Base-by-base conservation (phyloP, 352 stramenopile species). In the Phytopythium mirpurense region DNA sequence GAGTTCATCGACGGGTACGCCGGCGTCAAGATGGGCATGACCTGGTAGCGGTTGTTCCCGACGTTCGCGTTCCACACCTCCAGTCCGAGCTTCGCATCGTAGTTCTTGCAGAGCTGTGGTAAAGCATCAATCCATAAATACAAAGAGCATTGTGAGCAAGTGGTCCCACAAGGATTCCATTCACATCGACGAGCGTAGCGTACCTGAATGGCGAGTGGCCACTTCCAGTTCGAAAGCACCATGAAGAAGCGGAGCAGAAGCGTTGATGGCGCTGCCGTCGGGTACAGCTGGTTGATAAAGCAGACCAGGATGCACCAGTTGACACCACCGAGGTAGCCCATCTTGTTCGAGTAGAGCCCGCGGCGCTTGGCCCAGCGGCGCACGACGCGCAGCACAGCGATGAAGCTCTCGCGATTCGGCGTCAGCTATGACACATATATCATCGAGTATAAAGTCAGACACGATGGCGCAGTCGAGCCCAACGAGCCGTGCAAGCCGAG, bases 1-100 rank as follows among this genome's bases (percentile, higher is more conserved):
- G 96, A 99, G 74, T 99, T 99, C 97, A 99, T 99, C 26, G 86
- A 97, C 41, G 97, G 97, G 72, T 99, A 99, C 48, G 94, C 95
- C 5, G 97, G 97, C 23, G 97, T 99, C 56, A 99, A 74, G 51
- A 99, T 99, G 24, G 97, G 97, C 96, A 99, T 99, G 18, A 98
- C 74, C 68, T 99, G 95, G 54, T 37, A 83, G 72, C 74, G 72
- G 61, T 95, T 95, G 65, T 87, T 84, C 35, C 85, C 85, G 7
- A 74, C 65, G 52, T 92, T 95, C 24, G 85, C 83, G 51, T 95
- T 95, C 85, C 85, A 95, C n/a, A 95, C 67, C 31, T 95, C 85
- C 5, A 95, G 61, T 6, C 83, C 83, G 23, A 95, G 76, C 49
- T 94, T 93, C 7, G 83, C 78, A 29, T 95, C 85, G 36, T 92